phyloP scores from a whole-genome alignment of 2,329 filamentous ascomycete species.

The Helminthosporium solani region DNA sequence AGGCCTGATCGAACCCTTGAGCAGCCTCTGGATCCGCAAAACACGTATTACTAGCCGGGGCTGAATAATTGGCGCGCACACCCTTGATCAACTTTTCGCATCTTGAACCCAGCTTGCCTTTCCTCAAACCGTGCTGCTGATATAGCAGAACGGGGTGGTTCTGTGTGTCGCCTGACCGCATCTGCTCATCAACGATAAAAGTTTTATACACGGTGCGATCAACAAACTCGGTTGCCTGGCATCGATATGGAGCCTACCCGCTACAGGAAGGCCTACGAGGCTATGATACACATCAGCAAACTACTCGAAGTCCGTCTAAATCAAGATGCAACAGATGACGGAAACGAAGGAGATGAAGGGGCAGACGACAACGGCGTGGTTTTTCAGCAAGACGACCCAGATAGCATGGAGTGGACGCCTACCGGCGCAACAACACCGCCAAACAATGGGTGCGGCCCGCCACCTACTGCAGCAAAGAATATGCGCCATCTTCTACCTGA shows the following conservation, averaged over 20 bases:
- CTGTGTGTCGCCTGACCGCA: not conserved
- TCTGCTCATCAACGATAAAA: too few relatives aligned
- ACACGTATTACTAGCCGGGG: not conserved
- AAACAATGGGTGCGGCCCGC: slow-evolving; percentile 30
- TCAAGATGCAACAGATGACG: slow-evolving; percentile 17
- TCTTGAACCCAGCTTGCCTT: not conserved
- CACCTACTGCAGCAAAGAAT: slow-evolving; percentile 29
- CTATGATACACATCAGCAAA: slow-evolving; percentile 39
- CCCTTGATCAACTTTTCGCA: not conserved
- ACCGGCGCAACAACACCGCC: slow-evolving; percentile 32
- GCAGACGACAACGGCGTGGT: slow-evolving; percentile 9
- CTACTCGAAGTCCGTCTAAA: slow-evolving; percentile 34
- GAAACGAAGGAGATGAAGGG: slow-evolving; percentile 5
- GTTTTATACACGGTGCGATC: too few relatives aligned
- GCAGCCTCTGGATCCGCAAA: not conserved
- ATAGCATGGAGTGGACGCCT: slow-evolving; percentile 43
- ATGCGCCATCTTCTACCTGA: slow-evolving; percentile 34
- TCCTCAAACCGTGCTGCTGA: not conserved
- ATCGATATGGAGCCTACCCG: slow-evolving; percentile 38
- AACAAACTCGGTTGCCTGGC: not conserved
- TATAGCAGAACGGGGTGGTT: not conserved
- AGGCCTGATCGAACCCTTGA: not conserved
- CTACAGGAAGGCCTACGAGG: slow-evolving; percentile 41
- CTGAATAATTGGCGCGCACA: not conserved
- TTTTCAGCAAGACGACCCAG: slow-evolving; percentile 33